phyloP scores from a whole-genome alignment of 225 moss, liverwort and hornwort species.

The Polytrichum formosum region DNA sequence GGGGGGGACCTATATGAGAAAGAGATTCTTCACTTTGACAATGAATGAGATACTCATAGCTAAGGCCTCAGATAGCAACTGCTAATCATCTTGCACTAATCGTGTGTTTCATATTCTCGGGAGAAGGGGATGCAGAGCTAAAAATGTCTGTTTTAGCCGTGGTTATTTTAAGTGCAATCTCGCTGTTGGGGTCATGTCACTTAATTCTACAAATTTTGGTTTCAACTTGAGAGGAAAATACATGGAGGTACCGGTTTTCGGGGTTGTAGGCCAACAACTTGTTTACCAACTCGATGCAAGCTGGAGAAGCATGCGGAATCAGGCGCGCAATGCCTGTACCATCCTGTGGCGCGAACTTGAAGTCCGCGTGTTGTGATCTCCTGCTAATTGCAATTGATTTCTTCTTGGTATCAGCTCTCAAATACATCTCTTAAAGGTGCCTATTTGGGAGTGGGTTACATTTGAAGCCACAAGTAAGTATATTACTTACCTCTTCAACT shows the following conservation, averaged over 20 bases:
- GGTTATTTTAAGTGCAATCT: too few relatives aligned
- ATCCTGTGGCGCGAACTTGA: constrained; percentile 59
- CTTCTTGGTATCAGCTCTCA: constrained; percentile 14
- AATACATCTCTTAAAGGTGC: background rate
- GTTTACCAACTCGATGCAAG: constrained; percentile 67
- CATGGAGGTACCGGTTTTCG: background rate
- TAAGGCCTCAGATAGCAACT: too few relatives aligned
- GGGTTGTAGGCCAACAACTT: constrained; percentile 72
- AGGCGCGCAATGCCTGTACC: constrained; percentile 60
- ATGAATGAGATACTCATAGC: too few relatives aligned
- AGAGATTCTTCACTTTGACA: too few relatives aligned
- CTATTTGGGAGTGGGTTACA: too few relatives aligned
- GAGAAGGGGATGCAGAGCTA: too few relatives aligned
- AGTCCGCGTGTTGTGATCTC: constrained; percentile 71
- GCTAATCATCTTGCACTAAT: too few relatives aligned
- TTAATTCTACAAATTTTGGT: background rate
- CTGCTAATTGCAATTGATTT: constrained; percentile 19
- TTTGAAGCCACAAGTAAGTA: too few relatives aligned
- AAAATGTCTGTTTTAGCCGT: too few relatives aligned
- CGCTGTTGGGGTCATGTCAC: background rate
- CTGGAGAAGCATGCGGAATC: constrained; percentile 64
- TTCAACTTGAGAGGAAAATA: background rate
- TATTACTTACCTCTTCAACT: constrained; percentile 64
- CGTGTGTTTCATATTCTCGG: too few relatives aligned
- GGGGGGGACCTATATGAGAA: too few relatives aligned